Conservation (phyloP, 2,329 filamentous ascomycete species). For the Pseudogymnoascus sp. region DNA sequence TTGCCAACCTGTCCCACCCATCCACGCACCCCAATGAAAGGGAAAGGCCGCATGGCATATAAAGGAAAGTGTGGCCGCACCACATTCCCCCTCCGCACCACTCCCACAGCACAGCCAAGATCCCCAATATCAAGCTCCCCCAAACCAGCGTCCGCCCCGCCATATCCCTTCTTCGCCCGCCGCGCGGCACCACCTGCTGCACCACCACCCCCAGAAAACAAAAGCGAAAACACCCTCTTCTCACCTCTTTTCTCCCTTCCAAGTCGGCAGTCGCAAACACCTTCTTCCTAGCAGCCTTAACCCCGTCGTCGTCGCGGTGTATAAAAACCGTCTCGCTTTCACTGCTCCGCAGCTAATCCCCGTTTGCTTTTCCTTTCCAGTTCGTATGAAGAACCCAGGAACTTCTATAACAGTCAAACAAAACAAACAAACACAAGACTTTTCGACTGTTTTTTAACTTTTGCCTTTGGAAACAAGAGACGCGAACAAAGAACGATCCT, state of each 20-base stretch:
- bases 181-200: background rate
- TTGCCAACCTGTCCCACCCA: background rate
- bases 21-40: background rate
- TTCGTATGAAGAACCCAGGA: too few species aligned
- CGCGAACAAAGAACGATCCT: too few species aligned
- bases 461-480: too few species aligned
- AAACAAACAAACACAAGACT: too few species aligned
- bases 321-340: background rate
- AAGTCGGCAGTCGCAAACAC: background rate
- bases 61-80: background rate
- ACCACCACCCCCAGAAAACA: conserved; percentile 18
- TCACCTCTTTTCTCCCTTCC: background rate
- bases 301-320: background rate
- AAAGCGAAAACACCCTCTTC: conserved; percentile 5
- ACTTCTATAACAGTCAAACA: too few species aligned
- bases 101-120: background rate
- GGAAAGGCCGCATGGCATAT: background rate
- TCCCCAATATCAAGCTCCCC: background rate
- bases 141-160: background rate
- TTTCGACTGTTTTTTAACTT: too few species aligned
- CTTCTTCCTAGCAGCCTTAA: background rate
- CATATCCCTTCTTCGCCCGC: background rate
- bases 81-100: background rate
- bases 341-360: too few species aligned
- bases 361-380: background rate